Base-by-base conservation (phyloP, 2,329 filamentous ascomycete species). In the Cytospora piceae region DNA sequence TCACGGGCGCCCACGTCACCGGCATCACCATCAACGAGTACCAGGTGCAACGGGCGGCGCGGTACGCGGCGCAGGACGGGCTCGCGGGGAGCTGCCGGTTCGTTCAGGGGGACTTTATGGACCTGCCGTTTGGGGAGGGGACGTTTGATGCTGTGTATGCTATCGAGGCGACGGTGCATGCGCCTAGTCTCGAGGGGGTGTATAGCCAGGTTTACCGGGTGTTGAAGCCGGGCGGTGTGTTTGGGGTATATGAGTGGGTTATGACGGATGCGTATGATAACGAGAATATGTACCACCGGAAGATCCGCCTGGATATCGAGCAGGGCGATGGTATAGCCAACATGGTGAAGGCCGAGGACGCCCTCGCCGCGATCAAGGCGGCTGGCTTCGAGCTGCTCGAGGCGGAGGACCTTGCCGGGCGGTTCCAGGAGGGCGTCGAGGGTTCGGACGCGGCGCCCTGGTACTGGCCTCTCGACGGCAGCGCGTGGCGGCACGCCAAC, bases 11-110 rank as follows among this genome's bases (percentile, higher is more conserved):
- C 73, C 87, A 91, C 69, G 83, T 92, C 59, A 83, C 88, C 39
- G 90, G 90, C 54, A 77, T 93, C 77, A 93, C 92, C 82, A 92
- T 92, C 84, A 93, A 91, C 76, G 88, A 91, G 78, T 93, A 92
- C 80, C 90, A 92, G 78, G 92, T 93, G 70, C 84, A 92, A 77
- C 87, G 90, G 68, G 90, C 89, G 5, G 88, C 85, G 29, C 80
- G 79, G 51, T 91, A 92, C 74, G 89, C 89, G 1, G 77, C 82
- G 70, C 86, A 87, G 74, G 88, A 90, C 75, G 87, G 87, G 32
- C 79, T 93, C 42, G 79, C 83, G 3, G 75, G 90, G 72, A 87
- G 90, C 77, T 78, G 91, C 70, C 83, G 80, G 70, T 91, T 89
- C 72, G 83, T 86, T 68, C 91, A 92, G 80, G 90, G 89, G 49